These are phyloP conservation scores for Diaporthe aspalathi DNA, from an alignment of 2,329 filamentous ascomycete genomes.

Conservation along the genomic window DNA sequence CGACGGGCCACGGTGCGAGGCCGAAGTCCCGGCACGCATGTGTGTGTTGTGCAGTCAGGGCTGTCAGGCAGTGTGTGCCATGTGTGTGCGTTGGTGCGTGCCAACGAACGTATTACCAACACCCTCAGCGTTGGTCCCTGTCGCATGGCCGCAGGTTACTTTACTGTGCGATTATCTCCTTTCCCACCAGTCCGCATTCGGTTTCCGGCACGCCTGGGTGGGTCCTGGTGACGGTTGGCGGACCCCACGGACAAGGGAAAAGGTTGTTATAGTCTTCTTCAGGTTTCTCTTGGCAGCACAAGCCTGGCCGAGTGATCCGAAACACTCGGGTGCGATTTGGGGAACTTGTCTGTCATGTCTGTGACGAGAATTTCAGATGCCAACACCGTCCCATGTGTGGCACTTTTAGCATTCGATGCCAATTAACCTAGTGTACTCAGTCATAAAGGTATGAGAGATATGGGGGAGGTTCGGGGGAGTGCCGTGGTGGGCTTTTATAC, in stretches of 20 bases:
- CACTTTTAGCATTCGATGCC: not conserved
- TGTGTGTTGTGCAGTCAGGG: not conserved
- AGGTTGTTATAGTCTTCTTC: not conserved
- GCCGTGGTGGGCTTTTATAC: not conserved
- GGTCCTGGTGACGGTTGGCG: slow-evolving; percentile 7
- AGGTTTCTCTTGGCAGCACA: slow-evolving; percentile 9
- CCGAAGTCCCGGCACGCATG: slow-evolving; percentile 1
- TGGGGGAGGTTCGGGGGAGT: not conserved
- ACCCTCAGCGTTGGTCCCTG: not conserved
- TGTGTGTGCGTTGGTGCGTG: not conserved
- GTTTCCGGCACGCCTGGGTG: slow-evolving; percentile 14
- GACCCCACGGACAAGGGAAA: slow-evolving; percentile 9
- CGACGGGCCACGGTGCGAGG: slow-evolving; percentile 7
- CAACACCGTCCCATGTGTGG: slow-evolving; percentile 5
- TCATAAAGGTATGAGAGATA: too few relatives aligned
- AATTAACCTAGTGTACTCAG: too few relatives aligned
- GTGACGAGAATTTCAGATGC: slow-evolving; percentile 11
- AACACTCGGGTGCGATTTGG: not conserved
- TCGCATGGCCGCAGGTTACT: not conserved
- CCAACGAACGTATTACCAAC: not conserved
- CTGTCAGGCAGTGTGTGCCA: too few relatives aligned
- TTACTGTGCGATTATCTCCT: not conserved
- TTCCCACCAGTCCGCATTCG: not conserved
- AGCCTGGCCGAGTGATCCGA: slow-evolving; percentile 25
- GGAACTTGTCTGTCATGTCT: not conserved